phyloP scores from a whole-genome alignment of 106 monocot species.

The Platanthera guangdongensis region DNA sequence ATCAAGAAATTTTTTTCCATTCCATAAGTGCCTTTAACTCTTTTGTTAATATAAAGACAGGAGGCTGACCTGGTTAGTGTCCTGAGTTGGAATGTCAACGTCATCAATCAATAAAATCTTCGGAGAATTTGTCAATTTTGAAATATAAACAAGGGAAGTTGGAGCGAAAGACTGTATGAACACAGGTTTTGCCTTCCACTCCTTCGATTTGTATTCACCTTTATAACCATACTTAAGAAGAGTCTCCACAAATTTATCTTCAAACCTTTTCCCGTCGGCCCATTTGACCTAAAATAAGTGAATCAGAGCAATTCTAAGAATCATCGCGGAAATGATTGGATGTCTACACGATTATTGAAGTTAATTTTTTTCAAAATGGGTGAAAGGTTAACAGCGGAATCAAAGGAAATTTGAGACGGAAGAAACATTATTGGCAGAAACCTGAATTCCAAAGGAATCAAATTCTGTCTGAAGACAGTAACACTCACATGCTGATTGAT shows the following conservation, averaged over 20 bases:
- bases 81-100: slow-evolving; percentile 58
- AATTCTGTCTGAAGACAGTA: background rate
- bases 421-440: background rate
- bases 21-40: background rate
- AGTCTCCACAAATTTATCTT: slow-evolving; percentile 84
- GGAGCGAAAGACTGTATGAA: slow-evolving; percentile 99
- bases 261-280: slow-evolving; percentile 73
- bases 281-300: slow-evolving; percentile 69
- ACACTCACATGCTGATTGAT: slow-evolving; percentile 88
- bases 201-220: slow-evolving; percentile 72
- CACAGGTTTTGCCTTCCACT: slow-evolving; percentile 71
- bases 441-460: background rate
- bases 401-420: background rate
- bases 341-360: background rate
- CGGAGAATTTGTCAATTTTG: slow-evolving; percentile 82
- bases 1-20: background rate
- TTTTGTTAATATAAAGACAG: background rate
- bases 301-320: background rate
- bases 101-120: slow-evolving; percentile 83
- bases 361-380: background rate
- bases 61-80: slow-evolving; percentile 74
- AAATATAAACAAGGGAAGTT: slow-evolving; percentile 67
- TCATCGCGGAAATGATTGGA: background rate
- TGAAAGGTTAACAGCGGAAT: background rate
- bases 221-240: slow-evolving; percentile 83